phyloP scores from a whole-genome alignment of 2,329 filamentous ascomycete species.

The Apiospora hydei region DNA sequence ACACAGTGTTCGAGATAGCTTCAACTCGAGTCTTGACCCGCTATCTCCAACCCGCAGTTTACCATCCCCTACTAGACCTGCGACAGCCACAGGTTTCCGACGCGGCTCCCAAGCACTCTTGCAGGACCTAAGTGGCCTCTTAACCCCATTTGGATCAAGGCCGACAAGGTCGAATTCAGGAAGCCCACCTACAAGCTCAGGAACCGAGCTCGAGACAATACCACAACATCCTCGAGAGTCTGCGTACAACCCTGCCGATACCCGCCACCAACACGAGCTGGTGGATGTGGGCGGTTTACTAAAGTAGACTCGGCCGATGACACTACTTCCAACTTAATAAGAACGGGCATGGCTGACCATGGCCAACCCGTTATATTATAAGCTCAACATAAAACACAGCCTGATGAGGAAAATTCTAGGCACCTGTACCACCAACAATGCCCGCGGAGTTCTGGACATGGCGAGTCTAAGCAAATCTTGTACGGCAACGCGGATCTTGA shows the following conservation, averaged over 20 bases:
- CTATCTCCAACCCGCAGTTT: conserved; percentile 39
- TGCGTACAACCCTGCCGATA: conserved; percentile 40
- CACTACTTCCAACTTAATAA: not conserved
- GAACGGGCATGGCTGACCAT: not conserved
- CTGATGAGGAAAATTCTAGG: not conserved
- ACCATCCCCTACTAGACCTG: conserved; percentile 54
- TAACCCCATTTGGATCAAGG: conserved; percentile 51
- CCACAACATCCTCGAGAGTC: conserved; percentile 49
- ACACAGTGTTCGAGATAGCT: conserved; percentile 50
- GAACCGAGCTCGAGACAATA: conserved; percentile 56
- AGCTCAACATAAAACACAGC: not conserved
- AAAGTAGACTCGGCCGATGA: not conserved
- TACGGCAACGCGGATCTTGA: not conserved
- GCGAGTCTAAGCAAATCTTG: not conserved
- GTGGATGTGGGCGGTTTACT: conserved; percentile 51
- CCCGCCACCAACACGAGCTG: conserved; percentile 43
- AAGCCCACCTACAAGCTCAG: conserved; percentile 30
- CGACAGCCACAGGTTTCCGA: conserved; percentile 53
- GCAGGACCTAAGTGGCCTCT: conserved; percentile 63
- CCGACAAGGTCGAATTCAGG: conserved; percentile 43
- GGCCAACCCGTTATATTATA: not conserved
- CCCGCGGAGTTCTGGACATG: not conserved
- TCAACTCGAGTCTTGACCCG: conserved; percentile 50
- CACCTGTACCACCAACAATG: conserved; percentile 1
- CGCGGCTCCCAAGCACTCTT: conserved; percentile 65